Conservation (phyloP, 78 protist species). For the Chrysochromulina parva region DNA sequence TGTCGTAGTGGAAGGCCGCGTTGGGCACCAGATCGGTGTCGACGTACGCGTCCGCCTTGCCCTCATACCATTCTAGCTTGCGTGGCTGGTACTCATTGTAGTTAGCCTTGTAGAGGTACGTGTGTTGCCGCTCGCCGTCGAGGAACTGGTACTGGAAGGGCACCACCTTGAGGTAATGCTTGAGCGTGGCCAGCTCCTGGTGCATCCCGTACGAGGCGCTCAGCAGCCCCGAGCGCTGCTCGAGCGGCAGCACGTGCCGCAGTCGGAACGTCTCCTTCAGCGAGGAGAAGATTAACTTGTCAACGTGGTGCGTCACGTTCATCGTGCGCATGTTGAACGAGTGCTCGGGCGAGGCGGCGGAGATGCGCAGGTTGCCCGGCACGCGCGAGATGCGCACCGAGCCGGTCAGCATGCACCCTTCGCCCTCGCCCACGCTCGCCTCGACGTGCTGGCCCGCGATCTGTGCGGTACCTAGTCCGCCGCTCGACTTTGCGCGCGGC, state of each 20-base stretch:
- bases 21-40: background rate
- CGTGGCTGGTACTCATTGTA: slow-evolving; percentile 21
- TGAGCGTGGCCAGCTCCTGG: slow-evolving; percentile 16
- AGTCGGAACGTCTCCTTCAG: too few species aligned
- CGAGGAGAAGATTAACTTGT: background rate
- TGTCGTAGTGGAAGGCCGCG: slow-evolving; percentile 12
- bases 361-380: background rate
- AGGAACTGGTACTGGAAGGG: background rate
- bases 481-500: background rate
- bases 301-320: background rate
- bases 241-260: background rate
- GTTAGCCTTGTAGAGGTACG: background rate
- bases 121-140: background rate
- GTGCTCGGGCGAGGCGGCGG: background rate
- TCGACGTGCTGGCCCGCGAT: too few species aligned
- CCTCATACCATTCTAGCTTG: slow-evolving; percentile 15
- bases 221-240: background rate
- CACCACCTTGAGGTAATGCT: background rate
- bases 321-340: background rate
- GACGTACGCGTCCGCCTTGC: slow-evolving; percentile 14
- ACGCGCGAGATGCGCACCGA: background rate
- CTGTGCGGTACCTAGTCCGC: too few species aligned
- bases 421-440: background rate
- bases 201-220: background rate
- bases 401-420: background rate